Evolutionary conservation across 1,284 basidiomycete species (phyloP).

Genomic region (Amylostereum chailletii): DNA sequence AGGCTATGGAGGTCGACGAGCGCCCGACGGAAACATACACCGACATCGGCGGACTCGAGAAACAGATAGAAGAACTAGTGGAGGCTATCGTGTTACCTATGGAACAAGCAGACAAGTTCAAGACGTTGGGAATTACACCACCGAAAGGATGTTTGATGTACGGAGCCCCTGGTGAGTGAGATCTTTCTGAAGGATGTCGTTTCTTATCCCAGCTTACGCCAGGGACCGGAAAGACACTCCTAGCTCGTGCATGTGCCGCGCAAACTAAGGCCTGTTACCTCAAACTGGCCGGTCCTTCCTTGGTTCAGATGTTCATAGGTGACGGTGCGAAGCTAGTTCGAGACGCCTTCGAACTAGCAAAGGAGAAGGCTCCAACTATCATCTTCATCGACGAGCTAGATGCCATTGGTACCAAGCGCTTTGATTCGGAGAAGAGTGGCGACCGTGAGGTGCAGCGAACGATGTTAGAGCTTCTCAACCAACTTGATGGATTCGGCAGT

Average conservation of each 20-base stretch:
- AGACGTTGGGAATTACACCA: slow-evolving; percentile 72
- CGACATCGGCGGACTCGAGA: slow-evolving; percentile 74
- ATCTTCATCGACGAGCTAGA: slow-evolving; percentile 82
- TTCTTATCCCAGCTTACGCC: neutral
- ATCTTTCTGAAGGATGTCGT: neutral
- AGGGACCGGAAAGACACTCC: slow-evolving; percentile 75
- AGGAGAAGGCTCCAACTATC: slow-evolving; percentile 72
- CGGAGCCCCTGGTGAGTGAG: slow-evolving; percentile 56
- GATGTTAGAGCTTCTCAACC: slow-evolving; percentile 75
- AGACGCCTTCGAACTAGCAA: slow-evolving; percentile 71
- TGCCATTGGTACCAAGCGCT: slow-evolving; percentile 75
- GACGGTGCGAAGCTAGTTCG: slow-evolving; percentile 76
- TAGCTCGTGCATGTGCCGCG: slow-evolving; percentile 72
- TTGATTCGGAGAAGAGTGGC: slow-evolving; percentile 73
- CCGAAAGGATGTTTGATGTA: slow-evolving; percentile 80
- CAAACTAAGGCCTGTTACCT: slow-evolving; percentile 80
- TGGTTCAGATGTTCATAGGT: slow-evolving; percentile 82
- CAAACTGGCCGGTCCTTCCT: slow-evolving; percentile 71
- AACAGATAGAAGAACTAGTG: slow-evolving; percentile 77
- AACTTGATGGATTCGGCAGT: slow-evolving; percentile 73
- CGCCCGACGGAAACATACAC: slow-evolving; percentile 73
- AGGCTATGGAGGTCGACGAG: slow-evolving; percentile 92
- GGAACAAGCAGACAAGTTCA: slow-evolving; percentile 79
- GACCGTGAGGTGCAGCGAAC: slow-evolving; percentile 77
- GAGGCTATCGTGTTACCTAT: slow-evolving; percentile 78